A percentile compares a stretch with the other conserved stretches of the same genome.
These are phyloP conservation scores for Starmerella ratchasimensis DNA, from an alignment of 805 yeast species.

Conservation along the genomic window DNA sequence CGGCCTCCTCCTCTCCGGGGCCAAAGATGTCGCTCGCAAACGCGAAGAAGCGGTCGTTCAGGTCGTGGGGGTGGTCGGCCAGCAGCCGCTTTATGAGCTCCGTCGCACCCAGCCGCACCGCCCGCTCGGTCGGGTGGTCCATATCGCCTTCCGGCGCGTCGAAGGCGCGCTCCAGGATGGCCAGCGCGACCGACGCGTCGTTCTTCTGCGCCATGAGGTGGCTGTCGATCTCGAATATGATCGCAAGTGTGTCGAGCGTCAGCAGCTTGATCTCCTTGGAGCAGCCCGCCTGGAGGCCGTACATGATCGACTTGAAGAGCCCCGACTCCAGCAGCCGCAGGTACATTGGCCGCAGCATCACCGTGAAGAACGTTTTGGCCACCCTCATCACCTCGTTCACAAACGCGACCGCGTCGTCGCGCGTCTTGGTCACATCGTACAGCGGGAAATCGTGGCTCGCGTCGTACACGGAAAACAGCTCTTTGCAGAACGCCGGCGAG, in stretches of 20 bases:
- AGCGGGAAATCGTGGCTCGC: conserved; percentile 4
- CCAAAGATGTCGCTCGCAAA: background rate
- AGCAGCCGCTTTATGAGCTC: conserved; percentile 6
- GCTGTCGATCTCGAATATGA: conserved; percentile 7
- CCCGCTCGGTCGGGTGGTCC: background rate
- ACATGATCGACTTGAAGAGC: conserved; percentile 52
- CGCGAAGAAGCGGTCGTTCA: background rate
- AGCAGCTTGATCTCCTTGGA: conserved; percentile 39
- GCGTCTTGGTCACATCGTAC: background rate
- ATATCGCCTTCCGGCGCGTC: background rate
- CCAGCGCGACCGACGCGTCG: background rate
- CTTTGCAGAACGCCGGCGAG: conserved; percentile 38
- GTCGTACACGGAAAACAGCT: conserved; percentile 46
- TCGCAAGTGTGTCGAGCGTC: conserved; percentile 45
- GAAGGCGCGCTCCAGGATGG: background rate
- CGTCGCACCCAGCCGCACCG: conserved; percentile 6
- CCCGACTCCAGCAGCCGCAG: conserved; percentile 52
- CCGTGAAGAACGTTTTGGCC: conserved; percentile 50
- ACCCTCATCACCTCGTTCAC: conserved; percentile 67
- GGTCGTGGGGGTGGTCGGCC: background rate
- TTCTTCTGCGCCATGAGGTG: background rate
- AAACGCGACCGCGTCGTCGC: conserved; percentile 53
- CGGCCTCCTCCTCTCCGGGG: too few species aligned
- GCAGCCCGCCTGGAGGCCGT: conserved; percentile 44
- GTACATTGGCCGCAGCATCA: conserved; percentile 54